Conservation (phyloP, 495 filamentous ascomycete species). For the Penicillium lividum region DNA sequence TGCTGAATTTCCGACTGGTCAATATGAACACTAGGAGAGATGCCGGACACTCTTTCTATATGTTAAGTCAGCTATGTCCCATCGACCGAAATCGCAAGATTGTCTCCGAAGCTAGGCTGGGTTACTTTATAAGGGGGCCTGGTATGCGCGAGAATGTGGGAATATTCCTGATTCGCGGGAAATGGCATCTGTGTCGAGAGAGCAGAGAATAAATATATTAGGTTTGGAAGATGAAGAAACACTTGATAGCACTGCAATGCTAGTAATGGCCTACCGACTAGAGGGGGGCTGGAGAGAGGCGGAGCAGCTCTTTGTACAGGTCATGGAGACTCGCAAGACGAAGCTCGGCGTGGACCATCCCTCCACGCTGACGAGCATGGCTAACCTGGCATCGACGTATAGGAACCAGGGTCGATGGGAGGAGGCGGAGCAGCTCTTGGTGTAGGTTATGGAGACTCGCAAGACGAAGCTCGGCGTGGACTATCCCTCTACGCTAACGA, state of each 20-base stretch:
- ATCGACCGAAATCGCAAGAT: constrained; percentile 15
- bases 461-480: constrained; percentile 26
- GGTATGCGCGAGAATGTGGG: constrained; percentile 17
- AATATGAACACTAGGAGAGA: constrained; percentile 31
- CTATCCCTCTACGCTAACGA: constrained; percentile 29
- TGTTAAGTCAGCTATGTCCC: constrained; percentile 17
- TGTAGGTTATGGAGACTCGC: constrained; percentile 14
- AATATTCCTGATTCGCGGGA: constrained; percentile 14
- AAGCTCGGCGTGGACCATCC: neutral
- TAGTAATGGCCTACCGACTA: neutral
- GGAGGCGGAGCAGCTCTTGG: constrained; percentile 35
- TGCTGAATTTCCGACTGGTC: constrained; percentile 40
- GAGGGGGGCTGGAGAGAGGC: neutral
- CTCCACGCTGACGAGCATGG: neutral
- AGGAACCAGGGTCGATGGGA: constrained; percentile 16
- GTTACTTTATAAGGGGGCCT: constrained; percentile 22
- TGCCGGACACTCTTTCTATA: constrained; percentile 33
- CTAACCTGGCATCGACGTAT: neutral
- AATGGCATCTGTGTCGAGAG: constrained; percentile 18
- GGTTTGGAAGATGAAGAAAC: constrained; percentile 12
- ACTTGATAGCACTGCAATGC: neutral
- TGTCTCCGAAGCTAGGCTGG: constrained; percentile 20
- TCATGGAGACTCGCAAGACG: neutral
- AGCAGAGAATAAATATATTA: constrained; percentile 11
- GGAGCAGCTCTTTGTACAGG: neutral